These are phyloP conservation scores for Quercus berberidifolia DNA, from an alignment of 306 rosid genomes.

Conservation along the genomic window DNA sequence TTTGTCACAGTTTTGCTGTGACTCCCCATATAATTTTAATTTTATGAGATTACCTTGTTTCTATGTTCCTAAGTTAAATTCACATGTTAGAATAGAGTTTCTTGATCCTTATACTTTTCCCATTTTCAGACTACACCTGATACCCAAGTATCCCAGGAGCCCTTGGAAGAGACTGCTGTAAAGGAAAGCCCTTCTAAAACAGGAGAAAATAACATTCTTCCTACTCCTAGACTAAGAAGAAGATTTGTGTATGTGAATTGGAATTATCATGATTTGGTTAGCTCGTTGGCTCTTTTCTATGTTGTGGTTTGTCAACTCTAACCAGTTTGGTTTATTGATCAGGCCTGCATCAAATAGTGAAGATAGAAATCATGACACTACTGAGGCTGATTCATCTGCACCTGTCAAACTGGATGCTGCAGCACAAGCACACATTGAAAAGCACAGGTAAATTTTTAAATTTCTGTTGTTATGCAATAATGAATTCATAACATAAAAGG, in stretches of 20 bases:
- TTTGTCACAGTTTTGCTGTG: not conserved
- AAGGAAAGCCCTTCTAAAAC: constrained; percentile 41
- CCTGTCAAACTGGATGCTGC: constrained; percentile 76
- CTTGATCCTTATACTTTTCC: constrained; percentile 19
- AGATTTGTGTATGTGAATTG: constrained; percentile 58
- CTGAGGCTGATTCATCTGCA: constrained; percentile 40
- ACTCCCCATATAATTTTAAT: not conserved
- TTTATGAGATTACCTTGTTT: not conserved
- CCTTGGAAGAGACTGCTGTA: constrained; percentile 29
- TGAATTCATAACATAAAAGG: not conserved
- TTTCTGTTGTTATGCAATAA: not conserved
- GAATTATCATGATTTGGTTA: not conserved
- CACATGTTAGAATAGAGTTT: not conserved
- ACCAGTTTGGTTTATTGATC: constrained; percentile 28
- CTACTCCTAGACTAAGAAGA: constrained; percentile 74
- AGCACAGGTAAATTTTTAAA: constrained; percentile 55
- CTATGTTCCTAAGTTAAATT: not conserved
- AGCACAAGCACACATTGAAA: constrained; percentile 69
- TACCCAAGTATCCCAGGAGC: constrained; percentile 40
- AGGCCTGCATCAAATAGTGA: constrained; percentile 52
- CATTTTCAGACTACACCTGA: constrained; percentile 35
- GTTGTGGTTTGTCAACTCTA: constrained; percentile 19
- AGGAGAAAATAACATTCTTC: constrained; percentile 37
- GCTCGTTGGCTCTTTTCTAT: constrained; percentile 7
- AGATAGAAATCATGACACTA: constrained; percentile 45